These are phyloP conservation scores for Boletus semigastroideus DNA, from an alignment of 1,284 basidiomycete species.

Conservation along the genomic window DNA sequence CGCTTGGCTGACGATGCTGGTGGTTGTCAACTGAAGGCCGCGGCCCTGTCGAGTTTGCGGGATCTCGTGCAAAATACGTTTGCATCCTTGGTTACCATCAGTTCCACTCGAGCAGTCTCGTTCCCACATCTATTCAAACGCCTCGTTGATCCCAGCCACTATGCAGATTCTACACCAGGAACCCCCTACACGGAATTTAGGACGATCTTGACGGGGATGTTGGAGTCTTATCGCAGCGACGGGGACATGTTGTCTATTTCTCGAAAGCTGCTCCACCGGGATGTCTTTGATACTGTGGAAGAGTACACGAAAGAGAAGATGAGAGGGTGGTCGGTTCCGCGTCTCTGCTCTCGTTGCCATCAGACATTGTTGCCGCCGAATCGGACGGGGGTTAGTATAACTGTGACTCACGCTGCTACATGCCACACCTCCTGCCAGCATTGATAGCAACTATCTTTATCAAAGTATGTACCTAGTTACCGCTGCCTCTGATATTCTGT, in stretches of 20 bases:
- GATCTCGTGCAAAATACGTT: conserved; percentile 85
- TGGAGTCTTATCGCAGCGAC: conserved; percentile 91
- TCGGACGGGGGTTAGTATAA: conserved; percentile 36
- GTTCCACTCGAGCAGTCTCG: conserved; percentile 79
- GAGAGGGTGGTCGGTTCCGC: conserved; percentile 52
- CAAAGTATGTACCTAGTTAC: no score
- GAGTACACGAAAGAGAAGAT: conserved; percentile 48
- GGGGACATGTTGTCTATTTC: conserved; percentile 90
- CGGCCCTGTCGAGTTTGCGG: conserved; percentile 55
- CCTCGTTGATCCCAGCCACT: conserved; percentile 71
- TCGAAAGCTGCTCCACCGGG: conserved; percentile 79
- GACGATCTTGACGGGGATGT: conserved; percentile 88
- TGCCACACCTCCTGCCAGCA: conserved; percentile 45
- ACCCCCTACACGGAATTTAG: conserved; percentile 92
- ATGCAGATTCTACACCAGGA: conserved; percentile 45
- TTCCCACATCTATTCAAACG: conserved; percentile 92
- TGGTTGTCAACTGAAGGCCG: conserved; percentile 24
- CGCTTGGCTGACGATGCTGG: conserved; percentile 8
- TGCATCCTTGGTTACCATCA: conserved; percentile 78
- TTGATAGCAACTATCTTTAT: not conserved
- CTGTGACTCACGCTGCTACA: conserved; percentile 60
- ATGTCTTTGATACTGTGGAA: conserved; percentile 76
- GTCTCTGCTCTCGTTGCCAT: conserved; percentile 48
- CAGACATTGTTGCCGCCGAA: conserved; percentile 33
- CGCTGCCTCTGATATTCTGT: no score